Evolutionary conservation across 163 green algal species (phyloP), one percentile per base, ranked within the genome.

Genomic region (Scenedesmus sp.): DNA sequence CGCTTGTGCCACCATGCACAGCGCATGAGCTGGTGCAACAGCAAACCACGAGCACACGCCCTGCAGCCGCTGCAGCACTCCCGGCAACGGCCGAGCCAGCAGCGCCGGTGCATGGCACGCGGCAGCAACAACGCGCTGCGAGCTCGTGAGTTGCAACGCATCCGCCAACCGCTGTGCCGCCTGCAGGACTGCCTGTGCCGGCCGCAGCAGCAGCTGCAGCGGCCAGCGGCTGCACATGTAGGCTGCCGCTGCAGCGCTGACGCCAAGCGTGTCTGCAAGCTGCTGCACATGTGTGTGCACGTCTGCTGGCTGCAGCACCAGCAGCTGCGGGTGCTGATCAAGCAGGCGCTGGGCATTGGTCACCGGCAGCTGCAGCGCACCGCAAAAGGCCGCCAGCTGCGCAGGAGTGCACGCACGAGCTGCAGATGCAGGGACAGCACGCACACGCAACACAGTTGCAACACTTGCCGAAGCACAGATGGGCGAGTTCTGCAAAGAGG

Each of bases 151-250:
- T 16, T 35, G 46, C 37, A 89, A 33, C 33, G 73, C 72, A 46
- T n/a, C 53, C 13, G 89, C 83, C 15, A 92, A 68, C 89, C 80
- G 70, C 51, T 81, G 72, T 7, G 76, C 49, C 0, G 49, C 35
- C 22, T 72, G 49, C 37, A 53, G 20, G 12, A 86, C 42, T 33
- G 49, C 83, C 37, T 15, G 37, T 3, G 83, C 68, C 15, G 89
- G 72, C 72, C 22, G n/a, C 15, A 81, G 30, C 53, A 90, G 43
- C 40, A 90, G 56, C 37, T 73, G 51, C 40, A 42, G 40, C 18
- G 89, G 89, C 72, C 88, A 81, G 22, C 40, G 33, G 49, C 37
- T 42, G 18, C 43, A 15, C 83, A 92, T 92, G 83, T 61, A 90
- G 9, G 89, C 89, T 70, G 89, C 89, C 20, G 35, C 20, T n/a